Percentiles rank a stretch among this genome's conserved stretches.
Conservation (phyloP, 768 basidiomycete genomes). For the Naganishia vaughanmartiniae region DNA sequence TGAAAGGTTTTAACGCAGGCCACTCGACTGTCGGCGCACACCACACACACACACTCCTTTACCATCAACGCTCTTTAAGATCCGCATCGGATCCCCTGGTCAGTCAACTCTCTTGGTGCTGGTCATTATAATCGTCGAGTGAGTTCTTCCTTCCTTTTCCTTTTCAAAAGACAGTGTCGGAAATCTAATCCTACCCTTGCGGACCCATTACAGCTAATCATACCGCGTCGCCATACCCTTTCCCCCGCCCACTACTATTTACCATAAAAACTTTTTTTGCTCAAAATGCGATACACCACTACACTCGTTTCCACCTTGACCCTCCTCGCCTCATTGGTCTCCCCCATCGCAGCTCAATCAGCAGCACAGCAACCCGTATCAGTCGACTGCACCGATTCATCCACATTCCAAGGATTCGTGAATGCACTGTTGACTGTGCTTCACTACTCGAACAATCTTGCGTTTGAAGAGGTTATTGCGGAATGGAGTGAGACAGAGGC, state of each 20-base stretch:
- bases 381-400: constrained; percentile 23
- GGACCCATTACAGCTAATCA: constrained; percentile 2
- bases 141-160: background rate
- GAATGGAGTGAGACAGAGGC: constrained; percentile 23
- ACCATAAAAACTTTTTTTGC: background rate
- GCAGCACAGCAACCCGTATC: constrained; percentile 9
- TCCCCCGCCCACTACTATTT: background rate
- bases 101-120: constrained; percentile 15
- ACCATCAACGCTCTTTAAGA: background rate
- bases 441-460: constrained; percentile 23
- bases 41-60: constrained; percentile 8
- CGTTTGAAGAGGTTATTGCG: constrained; percentile 29
- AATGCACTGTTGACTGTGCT: constrained; percentile 31
- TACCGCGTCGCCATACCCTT: constrained; percentile 17
- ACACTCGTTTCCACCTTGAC: constrained; percentile 18
- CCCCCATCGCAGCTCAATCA: constrained; percentile 19
- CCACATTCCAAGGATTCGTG: constrained; percentile 27
- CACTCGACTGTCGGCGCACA: background rate
- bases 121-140: constrained; percentile 27
- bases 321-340: constrained; percentile 2
- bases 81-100: background rate
- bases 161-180: background rate
- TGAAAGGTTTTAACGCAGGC: background rate
- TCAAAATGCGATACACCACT: constrained; percentile 24
- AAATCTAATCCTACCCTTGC: background rate